These are phyloP conservation scores for Spongiforma sp. DNA, from an alignment of 1,284 basidiomycete species.

Conservation along the genomic window DNA sequence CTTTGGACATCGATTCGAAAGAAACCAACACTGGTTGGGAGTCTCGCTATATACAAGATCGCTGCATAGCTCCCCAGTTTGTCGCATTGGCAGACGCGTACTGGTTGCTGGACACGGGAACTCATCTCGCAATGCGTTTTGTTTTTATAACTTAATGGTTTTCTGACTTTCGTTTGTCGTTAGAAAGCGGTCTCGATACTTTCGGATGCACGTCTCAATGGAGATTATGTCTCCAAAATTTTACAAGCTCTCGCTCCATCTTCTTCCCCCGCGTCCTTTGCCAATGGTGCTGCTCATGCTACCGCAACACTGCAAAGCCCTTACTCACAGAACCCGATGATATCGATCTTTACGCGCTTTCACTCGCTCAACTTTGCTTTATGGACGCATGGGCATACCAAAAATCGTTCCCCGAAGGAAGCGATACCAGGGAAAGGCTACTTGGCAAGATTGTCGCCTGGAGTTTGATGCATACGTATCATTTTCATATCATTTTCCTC, in stretches of 20 bases:
- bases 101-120: conserved; percentile 77
- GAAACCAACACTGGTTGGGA: conserved; percentile 43
- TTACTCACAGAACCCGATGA: conserved; percentile 67
- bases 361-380: conserved; percentile 66
- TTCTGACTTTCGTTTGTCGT: not conserved
- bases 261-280: conserved; percentile 46
- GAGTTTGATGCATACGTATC: conserved; percentile 68
- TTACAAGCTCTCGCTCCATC: conserved; percentile 66
- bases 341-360: conserved; percentile 67
- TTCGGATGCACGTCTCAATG: conserved; percentile 72
- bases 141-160: not conserved
- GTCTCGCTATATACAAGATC: conserved; percentile 54
- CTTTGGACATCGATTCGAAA: conserved; percentile 68
- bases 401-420: conserved; percentile 64
- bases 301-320: conserved; percentile 61
- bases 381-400: conserved; percentile 77
- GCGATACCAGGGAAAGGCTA: conserved; percentile 55
- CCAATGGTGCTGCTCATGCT: conserved; percentile 12
- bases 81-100: conserved; percentile 75
- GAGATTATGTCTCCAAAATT: conserved; percentile 77
- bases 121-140: conserved; percentile 60
- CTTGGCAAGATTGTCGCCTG: conserved; percentile 67
- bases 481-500: not conserved
- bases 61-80: conserved; percentile 75
- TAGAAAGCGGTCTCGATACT: conserved; percentile 73